These are phyloP conservation scores for Ceratocystiopsis brevicomis DNA, from an alignment of 2,329 filamentous ascomycete genomes.

Conservation along the genomic window DNA sequence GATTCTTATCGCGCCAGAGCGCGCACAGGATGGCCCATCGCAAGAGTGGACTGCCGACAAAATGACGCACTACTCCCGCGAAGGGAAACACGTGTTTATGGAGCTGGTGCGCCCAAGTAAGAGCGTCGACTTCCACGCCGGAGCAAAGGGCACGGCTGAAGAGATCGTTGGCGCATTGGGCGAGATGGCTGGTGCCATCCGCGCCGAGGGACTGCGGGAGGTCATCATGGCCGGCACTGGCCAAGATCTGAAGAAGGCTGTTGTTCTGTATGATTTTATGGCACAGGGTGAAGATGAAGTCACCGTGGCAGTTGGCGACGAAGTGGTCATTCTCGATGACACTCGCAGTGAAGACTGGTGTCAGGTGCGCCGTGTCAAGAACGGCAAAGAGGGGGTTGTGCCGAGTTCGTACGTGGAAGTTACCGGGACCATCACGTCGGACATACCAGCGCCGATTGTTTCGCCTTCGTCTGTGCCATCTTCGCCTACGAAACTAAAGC, in stretches of 20 bases:
- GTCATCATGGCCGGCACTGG: slow-evolving; percentile 66
- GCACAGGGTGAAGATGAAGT: slow-evolving; percentile 95
- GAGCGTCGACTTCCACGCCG: slow-evolving; percentile 91
- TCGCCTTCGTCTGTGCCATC: slow-evolving; percentile 16
- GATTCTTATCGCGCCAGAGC: slow-evolving; percentile 81
- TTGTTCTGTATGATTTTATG: slow-evolving; percentile 87
- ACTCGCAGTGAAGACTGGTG: slow-evolving; percentile 94
- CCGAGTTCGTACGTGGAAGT: slow-evolving; percentile 93
- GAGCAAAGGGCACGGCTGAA: slow-evolving; percentile 87
- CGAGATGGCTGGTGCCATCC: slow-evolving; percentile 70
- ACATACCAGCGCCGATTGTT: slow-evolving; percentile 17
- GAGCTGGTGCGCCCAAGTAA: slow-evolving; percentile 84
- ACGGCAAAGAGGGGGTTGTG: slow-evolving; percentile 86
- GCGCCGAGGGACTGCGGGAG: slow-evolving; percentile 68
- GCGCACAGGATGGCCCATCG: slow-evolving; percentile 60
- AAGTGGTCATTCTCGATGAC: slow-evolving; percentile 80
- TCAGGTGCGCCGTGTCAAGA: slow-evolving; percentile 81
- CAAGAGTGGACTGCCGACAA: slow-evolving; percentile 90
- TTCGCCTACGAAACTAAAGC: slow-evolving; percentile 12
- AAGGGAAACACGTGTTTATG: slow-evolving; percentile 94
- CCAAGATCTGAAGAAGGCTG: slow-evolving; percentile 55
- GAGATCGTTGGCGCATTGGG: slow-evolving; percentile 80
- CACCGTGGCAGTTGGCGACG: slow-evolving; percentile 73
- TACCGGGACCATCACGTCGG: slow-evolving; percentile 42
- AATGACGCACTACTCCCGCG: slow-evolving; percentile 92